Evolutionary conservation across 1,284 basidiomycete genomes (phyloP).

Genomic region (Pyrrhoderma lamaoense): DNA sequence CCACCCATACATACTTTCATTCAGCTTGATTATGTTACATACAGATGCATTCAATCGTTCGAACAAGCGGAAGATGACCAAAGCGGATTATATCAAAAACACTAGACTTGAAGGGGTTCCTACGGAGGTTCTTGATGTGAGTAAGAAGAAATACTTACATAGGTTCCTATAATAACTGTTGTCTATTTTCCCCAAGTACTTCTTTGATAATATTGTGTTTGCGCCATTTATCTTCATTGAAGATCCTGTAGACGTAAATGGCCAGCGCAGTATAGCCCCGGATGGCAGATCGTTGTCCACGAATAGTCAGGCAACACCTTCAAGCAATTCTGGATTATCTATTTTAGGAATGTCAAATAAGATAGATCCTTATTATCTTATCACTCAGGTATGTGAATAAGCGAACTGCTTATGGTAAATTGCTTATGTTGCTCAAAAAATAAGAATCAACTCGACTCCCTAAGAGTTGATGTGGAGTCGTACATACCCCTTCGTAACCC

Average conservation of each 20-base stretch:
- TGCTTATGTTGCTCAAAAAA: constrained; percentile 21
- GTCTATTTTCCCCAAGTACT: constrained; percentile 51
- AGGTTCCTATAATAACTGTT: constrained; percentile 10
- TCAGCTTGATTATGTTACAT: constrained; percentile 98
- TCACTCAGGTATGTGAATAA: constrained; percentile 55
- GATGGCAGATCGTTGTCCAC: constrained; percentile 35
- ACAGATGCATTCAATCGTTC: constrained; percentile 98
- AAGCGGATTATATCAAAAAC: constrained; percentile 88
- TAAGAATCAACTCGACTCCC: constrained; percentile 62
- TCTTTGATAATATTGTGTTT: constrained; percentile 94
- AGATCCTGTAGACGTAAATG: constrained; percentile 69
- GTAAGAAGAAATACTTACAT: constrained; percentile 22
- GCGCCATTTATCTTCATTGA: constrained; percentile 96
- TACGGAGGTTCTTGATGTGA: constrained; percentile 80
- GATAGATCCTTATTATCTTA: constrained; percentile 90
- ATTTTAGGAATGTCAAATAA: constrained; percentile 54
- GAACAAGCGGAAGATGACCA: constrained; percentile 97
- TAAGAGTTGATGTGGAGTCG: constrained; percentile 69
- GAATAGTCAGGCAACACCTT: constrained; percentile 17
- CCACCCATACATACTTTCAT: constrained; percentile 93
- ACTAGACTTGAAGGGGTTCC: constrained; percentile 83
- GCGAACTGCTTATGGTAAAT: no score
- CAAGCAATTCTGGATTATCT: constrained; percentile 23
- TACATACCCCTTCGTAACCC: constrained; percentile 64
- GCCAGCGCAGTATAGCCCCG: constrained; percentile 40